Base-by-base conservation (phyloP, 2,329 filamentous ascomycete genomes). In the Alternaria gaisen region DNA sequence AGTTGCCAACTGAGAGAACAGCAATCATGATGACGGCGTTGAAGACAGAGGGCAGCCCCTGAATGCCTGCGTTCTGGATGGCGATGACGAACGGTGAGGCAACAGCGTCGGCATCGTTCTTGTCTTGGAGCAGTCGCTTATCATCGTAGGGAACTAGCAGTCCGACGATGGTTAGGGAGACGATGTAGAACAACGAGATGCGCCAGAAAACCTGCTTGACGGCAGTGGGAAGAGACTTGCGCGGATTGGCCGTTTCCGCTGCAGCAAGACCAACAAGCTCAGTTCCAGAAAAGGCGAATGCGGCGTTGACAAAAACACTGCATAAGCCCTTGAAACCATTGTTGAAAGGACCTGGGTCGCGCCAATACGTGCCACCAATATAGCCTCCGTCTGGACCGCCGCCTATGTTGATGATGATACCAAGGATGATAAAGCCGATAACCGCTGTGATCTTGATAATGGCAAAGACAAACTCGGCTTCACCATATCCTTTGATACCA, bases 151-250 rank as follows among this genome's bases (percentile, higher is more conserved):
- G 91, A 0, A 97, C 92, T 3, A 97, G 83, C 1, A 97, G 84
- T 26, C 94, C 93, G 58, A 97, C 88, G 4, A 97, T 82, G 5
- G 88, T 88, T 11, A 97, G 85, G 1, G 91, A 91, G 34, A 96
- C 88, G 51, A 97, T 85, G 80, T 97, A 97, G 82, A 97, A 97
- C 22, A 80, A 84, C 8, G 68, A 74, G 84, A 72, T 72, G 72
- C 94, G 90, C 93, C 94, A 97, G 80, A 97, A 97, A 42, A 97
- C 93, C 79, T 97, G 94, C 80, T 97, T 97, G 73, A 96, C 89
- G 24, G 94, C 94, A 0, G 90, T 94, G 0, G 94, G 94, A 0
- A 98, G 84, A 2, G 91, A 93, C 77, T 96, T 93, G 63, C 91
- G 86, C 5, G 91, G 91, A 72, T 93, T 93, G 24, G 86, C 88